Base-by-base conservation (phyloP, 2,329 filamentous ascomycete species). In the Furcasterigmium sp. region DNA sequence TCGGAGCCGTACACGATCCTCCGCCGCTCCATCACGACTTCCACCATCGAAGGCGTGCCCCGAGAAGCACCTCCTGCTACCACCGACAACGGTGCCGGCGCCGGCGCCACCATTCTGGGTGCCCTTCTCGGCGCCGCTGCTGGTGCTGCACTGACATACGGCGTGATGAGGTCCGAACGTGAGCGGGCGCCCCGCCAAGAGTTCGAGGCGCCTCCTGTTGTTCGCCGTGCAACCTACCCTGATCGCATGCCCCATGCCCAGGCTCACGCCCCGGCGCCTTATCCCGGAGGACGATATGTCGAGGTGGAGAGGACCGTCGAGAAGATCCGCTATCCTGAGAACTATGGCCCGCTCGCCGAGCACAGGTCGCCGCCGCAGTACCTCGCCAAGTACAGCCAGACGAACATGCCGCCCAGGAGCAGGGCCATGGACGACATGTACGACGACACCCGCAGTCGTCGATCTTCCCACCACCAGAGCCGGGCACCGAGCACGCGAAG, bases 81-180 rank as follows among this genome's bases (percentile, higher is more conserved):
- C 17, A 53, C 61, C 29, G 61, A 60, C 21, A 55, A 70, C 47
- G 64, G 58, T 41, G 61, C 63, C 21, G 61, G 52, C 42, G 57
- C 62, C 15, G 60, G 55, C 44, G 82, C 82, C 51, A 78, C 80
- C 17, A 73, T 91, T 34, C 73, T 95, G 39, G 88, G 87, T 35
- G 87, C 85, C 25, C 87, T 87, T 14, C 87, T 87, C 15, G 86
- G 85, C 30, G 86, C 84, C 28, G 85, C 84, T 9, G 70, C 87
- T 32, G 84, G 68, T 13, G 70, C 69, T 19, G 69, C 69, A n/a
- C 48, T 78, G 18, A 72, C 87, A 9, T 95, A 93, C 63, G 82
- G 80, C 18, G 82, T 89, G 68, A 73, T 81, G 50, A 81, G 77
- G 51, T 73, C 74, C 46, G 82, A 85, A 13, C 62, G 63, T 7